Conservation (phyloP, 345 rosid genomes). For the Passiflora organensis region DNA sequence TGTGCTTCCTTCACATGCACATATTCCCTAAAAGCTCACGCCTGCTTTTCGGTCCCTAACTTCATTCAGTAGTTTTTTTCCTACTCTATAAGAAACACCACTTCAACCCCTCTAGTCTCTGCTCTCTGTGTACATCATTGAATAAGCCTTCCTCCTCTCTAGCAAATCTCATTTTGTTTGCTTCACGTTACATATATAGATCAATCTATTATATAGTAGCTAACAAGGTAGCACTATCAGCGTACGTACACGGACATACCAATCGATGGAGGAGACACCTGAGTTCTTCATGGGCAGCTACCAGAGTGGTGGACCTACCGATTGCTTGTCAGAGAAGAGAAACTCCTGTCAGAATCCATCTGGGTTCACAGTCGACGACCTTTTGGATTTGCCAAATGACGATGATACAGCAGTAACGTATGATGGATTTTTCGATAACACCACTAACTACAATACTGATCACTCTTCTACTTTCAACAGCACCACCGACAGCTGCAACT, state of each 20-base stretch:
- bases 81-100: no score
- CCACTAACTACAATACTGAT: slow-evolving; percentile 24
- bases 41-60: no score
- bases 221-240: no score
- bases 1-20: no score
- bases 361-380: slow-evolving; percentile 59
- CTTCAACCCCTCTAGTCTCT: no score
- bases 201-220: no score
- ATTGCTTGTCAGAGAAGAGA: slow-evolving; percentile 37
- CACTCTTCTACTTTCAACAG: slow-evolving; percentile 43
- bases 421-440: slow-evolving; percentile 36
- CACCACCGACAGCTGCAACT: slow-evolving; percentile 35
- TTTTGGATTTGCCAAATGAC: slow-evolving; percentile 60
- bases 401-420: slow-evolving; percentile 28
- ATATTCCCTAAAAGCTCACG: no score
- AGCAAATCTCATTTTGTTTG: no score
- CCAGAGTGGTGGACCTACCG: slow-evolving; percentile 19
- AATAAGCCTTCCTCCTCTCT: no score
- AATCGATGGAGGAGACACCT: slow-evolving; percentile 37
- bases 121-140: no score
- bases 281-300: slow-evolving; percentile 32
- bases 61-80: no score
- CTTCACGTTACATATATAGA: no score
- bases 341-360: slow-evolving; percentile 28
- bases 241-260: not conserved